These are phyloP conservation scores for Sporothrix sp. DNA, from an alignment of 2,329 filamentous ascomycete species.

Conservation along the genomic window DNA sequence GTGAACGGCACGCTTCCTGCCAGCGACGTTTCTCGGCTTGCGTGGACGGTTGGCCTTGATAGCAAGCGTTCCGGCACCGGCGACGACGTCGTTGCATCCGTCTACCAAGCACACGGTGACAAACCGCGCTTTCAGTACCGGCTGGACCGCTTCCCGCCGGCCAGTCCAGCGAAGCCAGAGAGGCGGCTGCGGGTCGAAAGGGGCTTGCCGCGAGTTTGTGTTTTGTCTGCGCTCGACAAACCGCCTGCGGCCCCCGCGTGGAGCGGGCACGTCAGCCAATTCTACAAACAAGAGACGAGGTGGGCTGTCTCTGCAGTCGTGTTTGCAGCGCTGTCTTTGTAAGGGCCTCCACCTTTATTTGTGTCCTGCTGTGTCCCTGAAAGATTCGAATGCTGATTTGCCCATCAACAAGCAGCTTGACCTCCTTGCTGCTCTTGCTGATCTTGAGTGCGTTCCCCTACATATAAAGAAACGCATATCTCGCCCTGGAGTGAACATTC, in stretches of 20 bases:
- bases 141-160: neutral
- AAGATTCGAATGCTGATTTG: no score
- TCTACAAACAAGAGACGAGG: neutral
- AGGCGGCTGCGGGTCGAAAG: no score
- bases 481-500: no score
- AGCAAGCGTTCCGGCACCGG: neutral
- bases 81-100: neutral
- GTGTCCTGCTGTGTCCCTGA: neutral
- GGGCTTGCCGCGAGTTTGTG: no score
- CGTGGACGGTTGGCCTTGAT: neutral
- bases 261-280: neutral
- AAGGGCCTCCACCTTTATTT: neutral
- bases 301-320: neutral
- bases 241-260: neutral
- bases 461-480: neutral
- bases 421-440: neutral
- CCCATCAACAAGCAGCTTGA: neutral
- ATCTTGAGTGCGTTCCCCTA: neutral
- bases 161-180: neutral
- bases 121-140: neutral
- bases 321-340: neutral
- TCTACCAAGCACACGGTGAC: slow-evolving; percentile 3
- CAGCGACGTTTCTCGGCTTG: neutral
- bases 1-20: neutral
- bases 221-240: no score